phyloP scores from a whole-genome alignment of 768 basidiomycete species.

The Lactarius akahatsu region DNA sequence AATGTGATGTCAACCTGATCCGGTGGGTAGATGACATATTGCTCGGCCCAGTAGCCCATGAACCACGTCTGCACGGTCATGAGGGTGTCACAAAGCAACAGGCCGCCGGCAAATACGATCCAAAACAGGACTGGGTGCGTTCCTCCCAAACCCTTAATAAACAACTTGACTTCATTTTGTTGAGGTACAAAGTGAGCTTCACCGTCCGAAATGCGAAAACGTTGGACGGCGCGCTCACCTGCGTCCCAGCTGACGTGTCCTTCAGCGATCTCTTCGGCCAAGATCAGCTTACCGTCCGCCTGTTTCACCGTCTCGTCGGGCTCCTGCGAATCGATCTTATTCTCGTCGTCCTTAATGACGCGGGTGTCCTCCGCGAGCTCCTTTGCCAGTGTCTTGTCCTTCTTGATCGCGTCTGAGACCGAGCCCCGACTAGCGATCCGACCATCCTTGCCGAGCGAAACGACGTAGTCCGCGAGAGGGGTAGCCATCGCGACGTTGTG shows the following conservation, averaged over 20 bases:
- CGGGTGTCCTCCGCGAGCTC: conserved; percentile 33
- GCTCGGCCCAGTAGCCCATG: conserved; percentile 47
- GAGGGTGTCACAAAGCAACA: conserved; percentile 32
- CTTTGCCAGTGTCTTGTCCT: conserved; percentile 38
- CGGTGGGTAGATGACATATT: conserved; percentile 39
- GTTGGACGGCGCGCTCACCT: conserved; percentile 34
- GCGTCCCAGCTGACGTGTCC: conserved; percentile 57
- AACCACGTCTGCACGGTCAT: conserved; percentile 41
- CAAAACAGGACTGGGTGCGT: conserved; percentile 36
- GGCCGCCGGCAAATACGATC: conserved; percentile 29
- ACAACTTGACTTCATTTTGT: conserved; percentile 35
- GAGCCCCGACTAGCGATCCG: conserved; percentile 50
- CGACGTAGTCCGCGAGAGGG: conserved; percentile 55
- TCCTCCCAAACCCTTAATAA: conserved; percentile 33
- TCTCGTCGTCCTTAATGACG: conserved; percentile 33
- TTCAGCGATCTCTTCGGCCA: conserved; percentile 60
- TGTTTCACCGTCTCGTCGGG: conserved; percentile 29
- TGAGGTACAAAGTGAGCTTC: conserved; percentile 17
- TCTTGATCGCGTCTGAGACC: conserved; percentile 46
- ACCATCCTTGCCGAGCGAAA: conserved; percentile 56
- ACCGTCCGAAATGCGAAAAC: background rate
- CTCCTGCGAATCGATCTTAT: conserved; percentile 32
- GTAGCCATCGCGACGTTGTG: conserved; percentile 54
- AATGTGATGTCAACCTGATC: conserved; percentile 38
- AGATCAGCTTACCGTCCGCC: conserved; percentile 56